Evolutionary conservation across 176 grass and related monocot species (phyloP), one percentile per base, ranked within the genome.

Genomic region (Triticum timopheevii): DNA sequence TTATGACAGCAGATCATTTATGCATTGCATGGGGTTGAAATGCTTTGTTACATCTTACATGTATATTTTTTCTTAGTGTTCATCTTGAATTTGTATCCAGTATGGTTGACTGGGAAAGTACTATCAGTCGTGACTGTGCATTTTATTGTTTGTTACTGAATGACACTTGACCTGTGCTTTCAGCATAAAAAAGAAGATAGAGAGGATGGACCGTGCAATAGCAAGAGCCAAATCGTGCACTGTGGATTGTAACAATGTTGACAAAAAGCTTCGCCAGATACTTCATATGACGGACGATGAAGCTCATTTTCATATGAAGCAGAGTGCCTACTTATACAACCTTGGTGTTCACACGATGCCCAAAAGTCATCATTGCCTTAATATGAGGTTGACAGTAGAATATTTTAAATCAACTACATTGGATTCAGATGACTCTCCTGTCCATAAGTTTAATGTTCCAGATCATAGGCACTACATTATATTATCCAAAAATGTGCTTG

Each of bases 321-420:
- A 99, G 83, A 99, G 94, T 88, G 97, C 94, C 79, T 99, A 95
- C 79, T 83, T 99, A 16, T 99, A 97, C 87, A 86, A 93, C 28
- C 97, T 99, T 77, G 92, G 94, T 90, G 97, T 99, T 88, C 92
- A 97, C 84, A 99, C 97, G 24, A 97, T 99, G 94, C 92, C 97
- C 49, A 99, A 99, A 90, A 97, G 92, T 86, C 85, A 94, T 71
- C 97, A 99, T 87, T 99, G 97, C 73, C 92, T 99, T 86, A 94
- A 85, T 70, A 99, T 99, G 97, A 94, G 97, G 82, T 85, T 99
- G 90, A 99, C 97, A 79, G 92, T 97, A 45, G 97, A 99, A 79
- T 94, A 92, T 88, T 97, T 99, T 72, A 99, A 92, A 81, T 87
- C 90, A 34, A 31, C 56, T 15, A 79, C 81, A 38, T 40, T 86